These are phyloP conservation scores for Penstemon eatonii DNA, from an alignment of 257 asterid species.

Conservation along the genomic window DNA sequence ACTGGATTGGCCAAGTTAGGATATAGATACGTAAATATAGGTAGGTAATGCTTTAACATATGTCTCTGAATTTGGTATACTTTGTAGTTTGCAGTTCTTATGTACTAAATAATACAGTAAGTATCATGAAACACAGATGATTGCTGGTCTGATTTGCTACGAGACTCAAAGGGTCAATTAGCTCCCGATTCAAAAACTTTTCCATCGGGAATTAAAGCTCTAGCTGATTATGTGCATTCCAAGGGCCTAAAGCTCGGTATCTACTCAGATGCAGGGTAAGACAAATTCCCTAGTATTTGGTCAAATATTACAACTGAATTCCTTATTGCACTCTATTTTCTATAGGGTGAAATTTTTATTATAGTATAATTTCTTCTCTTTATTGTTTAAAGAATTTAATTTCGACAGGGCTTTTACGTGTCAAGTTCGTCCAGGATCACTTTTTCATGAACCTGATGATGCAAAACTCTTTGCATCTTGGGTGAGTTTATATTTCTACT, in stretches of 20 bases:
- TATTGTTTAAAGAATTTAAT: conserved; percentile 28
- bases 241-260: conserved; percentile 93
- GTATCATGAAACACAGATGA: conserved; percentile 66
- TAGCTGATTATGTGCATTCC: conserved; percentile 87
- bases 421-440: conserved; percentile 92
- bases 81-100: conserved; percentile 16
- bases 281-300: background rate
- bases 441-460: conserved; percentile 78
- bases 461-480: conserved; percentile 86
- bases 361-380: conserved; percentile 20
- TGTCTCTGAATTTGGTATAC: conserved; percentile 12
- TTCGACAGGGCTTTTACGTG: conserved; percentile 71
- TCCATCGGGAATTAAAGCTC: conserved; percentile 84
- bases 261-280: conserved; percentile 99
- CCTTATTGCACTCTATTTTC: background rate
- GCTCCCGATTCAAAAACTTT: conserved; percentile 65
- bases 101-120: conserved; percentile 8
- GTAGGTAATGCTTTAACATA: conserved; percentile 37
- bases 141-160: conserved; percentile 74
- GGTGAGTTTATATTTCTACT: conserved; percentile 52
- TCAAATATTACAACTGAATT: background rate
- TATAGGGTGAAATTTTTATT: too few relatives aligned
- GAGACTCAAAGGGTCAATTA: conserved; percentile 73
- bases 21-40: conserved; percentile 74
- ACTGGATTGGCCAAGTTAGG: conserved; percentile 90